Evolutionary conservation across 352 stramenopile species (phyloP), one percentile per base, ranked within the genome.

Genomic region (Phytophthora sansomeana): DNA sequence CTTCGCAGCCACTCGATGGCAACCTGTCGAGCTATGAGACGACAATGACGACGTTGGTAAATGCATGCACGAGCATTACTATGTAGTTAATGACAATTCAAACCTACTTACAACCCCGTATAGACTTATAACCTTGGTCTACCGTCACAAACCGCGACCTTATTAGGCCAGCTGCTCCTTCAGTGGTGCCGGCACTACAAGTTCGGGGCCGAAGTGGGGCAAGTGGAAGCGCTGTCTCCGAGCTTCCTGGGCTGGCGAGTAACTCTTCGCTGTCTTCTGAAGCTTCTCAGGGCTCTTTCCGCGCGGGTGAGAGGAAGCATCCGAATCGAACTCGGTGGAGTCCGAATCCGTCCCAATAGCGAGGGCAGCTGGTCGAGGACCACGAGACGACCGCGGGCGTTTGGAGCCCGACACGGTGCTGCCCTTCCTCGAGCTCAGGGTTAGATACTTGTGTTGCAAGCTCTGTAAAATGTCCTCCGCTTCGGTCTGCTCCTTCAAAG

Each of bases 381-480:
- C 47, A 41, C 44, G 62, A 65, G 39, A 55, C 70, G 50, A 60
- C 61, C 60, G 67, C 26, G 38, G 24, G 11, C 67, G 63, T 35
- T 73, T 74, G 26, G 47, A 66, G 51, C 55, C 65, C 6, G 61
- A 6, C 16, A 51, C 21, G 2, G 33, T 21, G 16, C 35, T 13
- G 16, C 33, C 42, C 21, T 65, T 73, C 9, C 9, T 58, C 32
- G 41, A 42, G 41, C 69, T 67, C 9, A 62, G 65, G 41, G 72
- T 46, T 54, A 82, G 63, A 44, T 80, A 80, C 42, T 53, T 63
- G 30, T 68, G 52, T 58, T 87, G 74, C 16, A 91, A 47, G 9
- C 63, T 64, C 38, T 56, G 67, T 11, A 91, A 58, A 33, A 59
- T 58, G 14, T 77, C 78, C 48, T 91, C 78, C 0, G 74, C 55